These are phyloP conservation scores for Malus hybrid DNA, from an alignment of 331 rosid genomes.

Conservation along the genomic window DNA sequence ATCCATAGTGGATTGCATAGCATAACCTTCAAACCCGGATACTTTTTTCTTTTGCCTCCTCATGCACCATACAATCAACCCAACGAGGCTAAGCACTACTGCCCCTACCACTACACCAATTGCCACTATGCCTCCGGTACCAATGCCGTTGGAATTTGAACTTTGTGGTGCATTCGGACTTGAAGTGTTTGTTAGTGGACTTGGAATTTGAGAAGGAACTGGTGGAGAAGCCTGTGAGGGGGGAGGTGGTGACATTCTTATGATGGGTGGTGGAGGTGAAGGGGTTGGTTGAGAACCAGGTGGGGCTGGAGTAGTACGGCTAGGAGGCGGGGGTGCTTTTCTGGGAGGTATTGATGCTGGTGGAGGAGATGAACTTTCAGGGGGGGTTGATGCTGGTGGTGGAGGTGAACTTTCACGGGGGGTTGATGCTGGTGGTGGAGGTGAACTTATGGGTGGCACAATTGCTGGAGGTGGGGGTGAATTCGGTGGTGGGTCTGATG, in stretches of 20 bases:
- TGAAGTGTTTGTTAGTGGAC: conserved; percentile 16
- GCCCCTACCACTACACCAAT: conserved; percentile 41
- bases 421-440: too few species aligned
- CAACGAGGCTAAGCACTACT: conserved; percentile 47
- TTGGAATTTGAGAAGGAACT: conserved; percentile 10
- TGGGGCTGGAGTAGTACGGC: conserved; percentile 14
- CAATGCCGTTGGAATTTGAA: conserved; percentile 32
- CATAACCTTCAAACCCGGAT: conserved; percentile 43
- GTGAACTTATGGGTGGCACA: too few species aligned
- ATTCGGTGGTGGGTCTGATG: conserved; percentile 13
- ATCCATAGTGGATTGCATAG: conserved; percentile 45
- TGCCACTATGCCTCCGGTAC: conserved; percentile 43
- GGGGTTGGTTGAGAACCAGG: conserved; percentile 19
- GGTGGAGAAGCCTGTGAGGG: conserved; percentile 19
- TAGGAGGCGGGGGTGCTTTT: conserved; percentile 37
- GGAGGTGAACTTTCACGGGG: conserved; percentile 22
- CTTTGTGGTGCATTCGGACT: conserved; percentile 20
- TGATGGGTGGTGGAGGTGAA: conserved; percentile 31
- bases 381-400: conserved; percentile 20
- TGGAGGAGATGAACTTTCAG: conserved; percentile 24
- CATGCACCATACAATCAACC: conserved; percentile 53
- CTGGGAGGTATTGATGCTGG: conserved; percentile 31
- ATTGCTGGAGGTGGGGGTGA: conserved; percentile 3
- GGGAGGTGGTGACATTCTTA: conserved; percentile 37
- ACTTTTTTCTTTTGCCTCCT: conserved; percentile 41